phyloP scores from a whole-genome alignment of 768 basidiomycete genomes.

The Collybia mongolica region DNA sequence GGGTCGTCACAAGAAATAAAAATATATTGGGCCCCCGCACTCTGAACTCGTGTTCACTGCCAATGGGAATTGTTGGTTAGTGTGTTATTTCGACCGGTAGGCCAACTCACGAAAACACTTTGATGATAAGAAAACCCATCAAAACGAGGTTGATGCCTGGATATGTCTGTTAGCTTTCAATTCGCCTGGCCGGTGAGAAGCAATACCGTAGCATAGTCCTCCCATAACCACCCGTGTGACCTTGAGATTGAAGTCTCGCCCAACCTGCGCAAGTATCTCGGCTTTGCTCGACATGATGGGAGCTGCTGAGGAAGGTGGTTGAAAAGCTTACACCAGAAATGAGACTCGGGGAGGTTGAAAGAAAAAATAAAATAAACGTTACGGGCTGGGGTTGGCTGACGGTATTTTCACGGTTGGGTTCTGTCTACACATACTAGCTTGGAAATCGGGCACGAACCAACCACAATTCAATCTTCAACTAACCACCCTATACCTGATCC shows the following conservation, averaged over 20 bases:
- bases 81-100: not conserved
- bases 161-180: not conserved
- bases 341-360: no score
- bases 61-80: not conserved
- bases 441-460: no score
- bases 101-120: slow-evolving; percentile 9
- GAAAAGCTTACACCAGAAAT: no score
- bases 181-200: not conserved
- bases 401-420: no score
- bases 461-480: no score
- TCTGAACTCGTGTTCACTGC: slow-evolving; percentile 15
- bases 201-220: slow-evolving; percentile 17
- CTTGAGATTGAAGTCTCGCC: slow-evolving; percentile 15
- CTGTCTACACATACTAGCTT: no score
- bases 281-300: slow-evolving; percentile 12
- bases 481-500: no score
- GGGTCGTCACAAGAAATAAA: slow-evolving; percentile 18
- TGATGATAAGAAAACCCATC: slow-evolving; percentile 10
- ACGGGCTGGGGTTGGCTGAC: no score
- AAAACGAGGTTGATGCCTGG: slow-evolving; percentile 17
- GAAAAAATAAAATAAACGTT: no score
- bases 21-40: slow-evolving; percentile 14
- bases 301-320: no score
- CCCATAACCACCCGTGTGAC: slow-evolving; percentile 16
- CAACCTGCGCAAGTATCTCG: slow-evolving; percentile 12